These are phyloP conservation scores for Alternaria burnsii DNA, from an alignment of 2,329 filamentous ascomycete genomes.

Conservation along the genomic window DNA sequence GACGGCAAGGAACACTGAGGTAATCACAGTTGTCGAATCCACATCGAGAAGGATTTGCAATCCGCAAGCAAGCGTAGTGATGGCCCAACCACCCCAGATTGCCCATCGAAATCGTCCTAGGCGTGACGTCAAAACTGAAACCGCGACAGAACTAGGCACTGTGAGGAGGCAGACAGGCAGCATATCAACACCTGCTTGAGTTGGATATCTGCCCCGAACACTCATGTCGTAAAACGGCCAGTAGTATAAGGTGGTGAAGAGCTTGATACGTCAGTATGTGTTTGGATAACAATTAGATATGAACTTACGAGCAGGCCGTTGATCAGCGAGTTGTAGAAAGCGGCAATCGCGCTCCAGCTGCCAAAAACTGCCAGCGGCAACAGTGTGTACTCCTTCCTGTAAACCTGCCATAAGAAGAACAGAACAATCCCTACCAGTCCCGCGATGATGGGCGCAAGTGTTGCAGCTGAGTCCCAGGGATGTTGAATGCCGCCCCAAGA, in stretches of 20 bases:
- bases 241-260: constrained; percentile 56
- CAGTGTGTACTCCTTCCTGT: constrained; percentile 47
- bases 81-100: constrained; percentile 54
- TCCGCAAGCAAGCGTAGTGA: constrained; percentile 50
- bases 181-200: constrained; percentile 51
- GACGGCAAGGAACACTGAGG: constrained; percentile 50
- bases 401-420: constrained; percentile 50
- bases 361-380: constrained; percentile 52
- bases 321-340: constrained; percentile 54
- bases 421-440: constrained; percentile 44
- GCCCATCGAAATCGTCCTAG: constrained; percentile 51
- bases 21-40: constrained; percentile 45
- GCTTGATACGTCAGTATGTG: constrained; percentile 32
- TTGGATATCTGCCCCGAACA: constrained; percentile 45
- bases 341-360: constrained; percentile 45
- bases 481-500: constrained; percentile 55
- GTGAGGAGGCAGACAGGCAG: constrained; percentile 45
- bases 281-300: background rate
- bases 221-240: constrained; percentile 54
- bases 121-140: constrained; percentile 34
- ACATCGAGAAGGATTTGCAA: constrained; percentile 50
- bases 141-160: constrained; percentile 35
- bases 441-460: constrained; percentile 51
- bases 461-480: constrained; percentile 52
- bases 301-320: constrained; percentile 56